Evolutionary conservation across 2,329 filamentous ascomycete genomes (phyloP).

Genomic region (Dactylella cylindrospora): DNA sequence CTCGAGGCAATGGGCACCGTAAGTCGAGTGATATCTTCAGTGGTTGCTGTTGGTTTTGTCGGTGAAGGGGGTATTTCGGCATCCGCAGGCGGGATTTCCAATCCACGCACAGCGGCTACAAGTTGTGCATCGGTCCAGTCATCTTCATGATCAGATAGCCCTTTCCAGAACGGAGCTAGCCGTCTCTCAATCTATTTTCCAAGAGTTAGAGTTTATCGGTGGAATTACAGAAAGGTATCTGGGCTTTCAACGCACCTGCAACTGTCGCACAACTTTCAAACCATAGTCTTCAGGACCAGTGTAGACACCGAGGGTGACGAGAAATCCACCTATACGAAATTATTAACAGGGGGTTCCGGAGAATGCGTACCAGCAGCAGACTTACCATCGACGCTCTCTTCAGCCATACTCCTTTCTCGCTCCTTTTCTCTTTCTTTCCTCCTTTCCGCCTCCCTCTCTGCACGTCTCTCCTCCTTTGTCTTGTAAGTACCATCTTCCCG

Average conservation of each 20-base stretch:
- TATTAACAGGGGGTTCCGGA: conserved; percentile 5
- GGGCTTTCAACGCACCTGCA: conserved; percentile 67
- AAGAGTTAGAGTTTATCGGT: too few species aligned
- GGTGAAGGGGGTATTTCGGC: conserved; percentile 66
- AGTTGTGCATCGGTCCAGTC: conserved; percentile 94
- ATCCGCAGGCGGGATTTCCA: conserved; percentile 80
- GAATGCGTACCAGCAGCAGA: conserved; percentile 23
- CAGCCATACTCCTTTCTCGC: conserved; percentile 82
- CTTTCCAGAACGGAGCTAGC: conserved; percentile 92
- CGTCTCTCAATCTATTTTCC: conserved; percentile 83
- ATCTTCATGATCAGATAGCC: conserved; percentile 81
- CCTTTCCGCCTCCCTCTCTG: conserved; percentile 89
- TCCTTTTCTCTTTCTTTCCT: conserved; percentile 79
- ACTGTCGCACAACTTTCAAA: conserved; percentile 80
- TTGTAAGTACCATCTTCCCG: conserved; percentile 33
- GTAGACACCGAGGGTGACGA: conserved; percentile 93
- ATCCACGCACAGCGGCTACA: conserved; percentile 81
- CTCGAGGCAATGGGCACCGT: conserved; percentile 74
- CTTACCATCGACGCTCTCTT: conserved; percentile 80
- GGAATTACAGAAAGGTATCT: conserved; percentile 45
- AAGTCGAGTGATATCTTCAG: conserved; percentile 66
- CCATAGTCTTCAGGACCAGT: conserved; percentile 90
- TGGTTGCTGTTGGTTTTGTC: conserved; percentile 56
- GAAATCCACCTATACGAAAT: conserved; percentile 64
- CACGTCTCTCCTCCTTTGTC: conserved; percentile 61